Evolutionary conservation across 768 basidiomycete species (phyloP).

Genomic region (Trametes coccinea): DNA sequence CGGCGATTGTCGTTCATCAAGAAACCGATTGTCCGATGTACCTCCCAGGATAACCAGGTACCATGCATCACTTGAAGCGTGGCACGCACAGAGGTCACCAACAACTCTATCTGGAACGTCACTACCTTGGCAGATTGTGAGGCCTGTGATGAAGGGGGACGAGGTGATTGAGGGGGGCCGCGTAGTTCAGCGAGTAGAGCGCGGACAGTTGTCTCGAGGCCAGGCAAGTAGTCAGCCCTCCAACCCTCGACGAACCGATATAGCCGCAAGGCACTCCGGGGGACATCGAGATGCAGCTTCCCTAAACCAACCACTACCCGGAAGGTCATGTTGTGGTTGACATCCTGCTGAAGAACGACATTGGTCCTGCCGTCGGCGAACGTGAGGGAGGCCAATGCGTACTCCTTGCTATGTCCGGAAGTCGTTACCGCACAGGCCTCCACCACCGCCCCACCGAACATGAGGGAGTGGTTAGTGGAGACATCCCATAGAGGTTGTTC

Average conservation of each 20-base stretch:
- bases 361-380: conserved; percentile 49
- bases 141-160: conserved; percentile 17
- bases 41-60: conserved; percentile 81
- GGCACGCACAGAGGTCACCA: conserved; percentile 52
- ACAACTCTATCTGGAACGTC: conserved; percentile 52
- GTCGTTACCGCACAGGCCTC: conserved; percentile 58
- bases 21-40: conserved; percentile 51
- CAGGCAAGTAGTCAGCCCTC: conserved; percentile 77
- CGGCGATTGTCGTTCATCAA: conserved; percentile 29
- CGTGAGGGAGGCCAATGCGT: conserved; percentile 61
- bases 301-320: conserved; percentile 48
- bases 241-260: conserved; percentile 83
- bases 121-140: conserved; percentile 18
- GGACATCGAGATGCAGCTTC: conserved; percentile 58
- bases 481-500: conserved; percentile 27
- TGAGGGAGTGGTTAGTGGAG: conserved; percentile 49
- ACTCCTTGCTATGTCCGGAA: conserved; percentile 33
- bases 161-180: conserved; percentile 39
- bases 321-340: conserved; percentile 36
- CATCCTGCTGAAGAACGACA: conserved; percentile 49
- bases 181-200: conserved; percentile 66
- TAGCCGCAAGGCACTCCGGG: conserved; percentile 77
- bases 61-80: conserved; percentile 85
- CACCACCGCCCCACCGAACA: conserved; percentile 54
- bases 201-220: conserved; percentile 65